Evolutionary conservation across 1,139 yeast genomes (phyloP).

Genomic region (Meyerozyma sp.): DNA sequence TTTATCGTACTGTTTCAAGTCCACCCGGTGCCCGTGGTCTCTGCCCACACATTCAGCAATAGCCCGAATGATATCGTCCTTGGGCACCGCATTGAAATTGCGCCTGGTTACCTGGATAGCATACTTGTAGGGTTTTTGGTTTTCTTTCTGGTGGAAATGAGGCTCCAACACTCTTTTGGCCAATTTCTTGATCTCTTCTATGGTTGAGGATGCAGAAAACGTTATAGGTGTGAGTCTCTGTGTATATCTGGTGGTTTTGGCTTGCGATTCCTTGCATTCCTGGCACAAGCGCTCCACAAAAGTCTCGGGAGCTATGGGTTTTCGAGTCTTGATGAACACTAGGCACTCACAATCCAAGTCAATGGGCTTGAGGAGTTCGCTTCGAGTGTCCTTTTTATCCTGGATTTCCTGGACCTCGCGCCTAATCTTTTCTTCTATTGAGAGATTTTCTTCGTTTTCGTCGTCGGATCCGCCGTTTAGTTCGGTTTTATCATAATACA

Average conservation of each 20-base stretch:
- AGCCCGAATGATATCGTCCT: constrained; percentile 63
- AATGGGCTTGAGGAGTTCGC: constrained; percentile 53
- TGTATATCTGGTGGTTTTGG: constrained; percentile 62
- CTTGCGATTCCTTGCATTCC: constrained; percentile 47
- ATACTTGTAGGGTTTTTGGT: constrained; percentile 53
- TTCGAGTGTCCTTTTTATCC: constrained; percentile 30
- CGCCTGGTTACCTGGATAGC: constrained; percentile 80
- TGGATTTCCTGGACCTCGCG: constrained; percentile 61
- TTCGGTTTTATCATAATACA: constrained; percentile 40
- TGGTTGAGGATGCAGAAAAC: constrained; percentile 65
- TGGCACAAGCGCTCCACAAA: constrained; percentile 61
- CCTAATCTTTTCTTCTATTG: constrained; percentile 72
- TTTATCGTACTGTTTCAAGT: constrained; percentile 73
- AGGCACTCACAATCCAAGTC: constrained; percentile 81
- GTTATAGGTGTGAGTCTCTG: constrained; percentile 81
- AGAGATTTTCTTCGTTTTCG: constrained; percentile 31
- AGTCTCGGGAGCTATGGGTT: constrained; percentile 72
- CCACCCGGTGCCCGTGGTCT: constrained; percentile 71
- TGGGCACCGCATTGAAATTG: constrained; percentile 67
- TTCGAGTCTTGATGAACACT: constrained; percentile 72
- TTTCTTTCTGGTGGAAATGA: constrained; percentile 55
- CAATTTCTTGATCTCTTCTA: constrained; percentile 59
- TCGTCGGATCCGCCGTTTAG: constrained; percentile 25
- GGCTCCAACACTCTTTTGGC: constrained; percentile 56
- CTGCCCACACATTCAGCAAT: constrained; percentile 72